Evolutionary conservation across 768 basidiomycete genomes (phyloP).

Genomic region (Punctularia strigosozonata): DNA sequence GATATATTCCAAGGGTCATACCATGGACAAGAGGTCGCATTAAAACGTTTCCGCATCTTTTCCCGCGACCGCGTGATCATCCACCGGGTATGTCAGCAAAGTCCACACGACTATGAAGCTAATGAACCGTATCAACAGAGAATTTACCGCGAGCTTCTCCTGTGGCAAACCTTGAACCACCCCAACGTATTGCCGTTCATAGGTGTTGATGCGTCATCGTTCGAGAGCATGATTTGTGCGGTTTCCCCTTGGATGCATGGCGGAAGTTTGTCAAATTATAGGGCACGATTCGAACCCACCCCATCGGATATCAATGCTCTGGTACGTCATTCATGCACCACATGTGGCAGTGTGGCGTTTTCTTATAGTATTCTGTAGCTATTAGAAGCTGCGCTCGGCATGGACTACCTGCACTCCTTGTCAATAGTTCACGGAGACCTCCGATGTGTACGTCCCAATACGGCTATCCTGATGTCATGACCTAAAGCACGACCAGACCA

Average conservation of each 20-base stretch:
- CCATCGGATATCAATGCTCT: neutral
- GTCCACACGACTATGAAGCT: too few relatives aligned
- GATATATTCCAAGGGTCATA: neutral
- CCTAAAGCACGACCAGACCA: too few relatives aligned
- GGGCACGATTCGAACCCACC: neutral
- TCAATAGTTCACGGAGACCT: neutral
- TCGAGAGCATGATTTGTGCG: neutral
- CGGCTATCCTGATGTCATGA: too few relatives aligned
- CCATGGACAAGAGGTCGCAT: neutral
- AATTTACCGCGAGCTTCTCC: constrained; percentile 3
- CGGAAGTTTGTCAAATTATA: neutral
- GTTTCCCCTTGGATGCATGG: constrained; percentile 2
- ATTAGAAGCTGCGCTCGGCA: neutral
- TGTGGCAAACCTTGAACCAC: constrained; percentile 2
- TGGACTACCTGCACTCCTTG: neutral
- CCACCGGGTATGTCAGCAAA: too few relatives aligned
- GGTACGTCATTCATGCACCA: too few relatives aligned
- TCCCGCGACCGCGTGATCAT: too few relatives aligned
- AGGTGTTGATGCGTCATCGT: neutral
- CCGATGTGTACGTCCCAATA: constrained; percentile 1
- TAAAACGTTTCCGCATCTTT: neutral
- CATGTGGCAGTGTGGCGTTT: too few relatives aligned
- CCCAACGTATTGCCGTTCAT: constrained; percentile 2
- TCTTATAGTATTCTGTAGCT: too few relatives aligned
- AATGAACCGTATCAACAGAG: too few relatives aligned